phyloP scores from a whole-genome alignment of 1,284 basidiomycete species.

The Apiotrichum akiyoshidainum region DNA sequence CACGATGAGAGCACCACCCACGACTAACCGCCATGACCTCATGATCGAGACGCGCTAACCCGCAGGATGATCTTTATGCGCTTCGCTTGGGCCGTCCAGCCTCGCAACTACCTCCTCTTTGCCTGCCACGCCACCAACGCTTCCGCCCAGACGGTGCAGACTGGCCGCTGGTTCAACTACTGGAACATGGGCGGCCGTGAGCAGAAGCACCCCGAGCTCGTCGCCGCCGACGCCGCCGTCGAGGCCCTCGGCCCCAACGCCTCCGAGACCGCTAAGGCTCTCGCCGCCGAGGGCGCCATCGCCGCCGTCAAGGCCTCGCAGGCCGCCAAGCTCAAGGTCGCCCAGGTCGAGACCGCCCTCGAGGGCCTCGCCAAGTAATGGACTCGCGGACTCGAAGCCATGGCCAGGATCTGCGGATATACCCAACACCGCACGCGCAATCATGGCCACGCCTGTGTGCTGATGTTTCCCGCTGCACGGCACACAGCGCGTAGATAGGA shows the following conservation, averaged over 20 bases:
- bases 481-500: not conserved
- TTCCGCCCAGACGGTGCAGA: constrained; percentile 78
- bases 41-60: not conserved
- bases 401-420: too few species aligned
- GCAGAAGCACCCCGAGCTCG: constrained; percentile 35
- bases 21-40: too few species aligned
- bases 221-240: constrained; percentile 16
- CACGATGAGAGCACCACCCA: too few species aligned
- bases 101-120: constrained; percentile 89
- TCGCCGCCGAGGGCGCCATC: constrained; percentile 1
- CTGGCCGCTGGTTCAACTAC: constrained; percentile 80
- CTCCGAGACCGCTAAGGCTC: not conserved
- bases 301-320: constrained; percentile 6
- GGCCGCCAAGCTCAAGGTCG: constrained; percentile 21
- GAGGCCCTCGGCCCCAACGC: constrained; percentile 1
- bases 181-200: constrained; percentile 58
- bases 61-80: constrained; percentile 87
- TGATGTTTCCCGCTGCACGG: too few species aligned
- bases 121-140: constrained; percentile 88
- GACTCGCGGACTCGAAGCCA: not conserved
- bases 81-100: constrained; percentile 92
- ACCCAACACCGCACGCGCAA: too few species aligned
- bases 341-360: constrained; percentile 26
- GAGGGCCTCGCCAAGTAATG: not conserved
- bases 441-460: too few species aligned